A percentile compares a stretch with the other conserved stretches of the same genome.
Conservation (phyloP, 495 filamentous ascomycete species). For the Recurvomyces mirabilis region DNA sequence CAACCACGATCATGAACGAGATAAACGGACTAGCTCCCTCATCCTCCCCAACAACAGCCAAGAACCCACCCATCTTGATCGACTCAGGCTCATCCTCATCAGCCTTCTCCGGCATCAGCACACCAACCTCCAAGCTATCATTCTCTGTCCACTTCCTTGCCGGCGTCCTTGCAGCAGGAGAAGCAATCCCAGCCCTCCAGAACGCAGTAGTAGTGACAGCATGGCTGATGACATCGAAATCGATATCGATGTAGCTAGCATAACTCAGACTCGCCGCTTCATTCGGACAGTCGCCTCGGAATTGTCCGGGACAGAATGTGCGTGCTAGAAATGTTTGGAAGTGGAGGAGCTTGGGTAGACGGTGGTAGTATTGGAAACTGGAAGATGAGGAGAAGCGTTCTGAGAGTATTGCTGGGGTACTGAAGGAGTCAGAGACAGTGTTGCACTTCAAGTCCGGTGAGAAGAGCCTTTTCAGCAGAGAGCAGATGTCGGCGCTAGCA, state of each 20-base stretch:
- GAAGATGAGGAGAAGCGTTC: constrained; percentile 56
- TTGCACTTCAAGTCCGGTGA: constrained; percentile 37
- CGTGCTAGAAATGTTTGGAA: constrained; percentile 48
- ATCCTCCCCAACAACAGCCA: constrained; percentile 70
- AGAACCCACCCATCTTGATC: constrained; percentile 63
- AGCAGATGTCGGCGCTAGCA: constrained; percentile 34
- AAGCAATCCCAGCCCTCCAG: constrained; percentile 35
- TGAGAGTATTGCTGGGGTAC: constrained; percentile 45
- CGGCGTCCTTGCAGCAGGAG: constrained; percentile 27
- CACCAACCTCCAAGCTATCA: constrained; percentile 62
- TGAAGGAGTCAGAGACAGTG: constrained; percentile 47
- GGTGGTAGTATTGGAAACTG: constrained; percentile 56
- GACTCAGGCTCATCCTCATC: constrained; percentile 57
- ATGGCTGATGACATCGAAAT: constrained; percentile 62
- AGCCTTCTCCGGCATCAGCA: constrained; percentile 58
- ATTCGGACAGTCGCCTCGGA: constrained; percentile 28
- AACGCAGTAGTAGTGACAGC: constrained; percentile 50
- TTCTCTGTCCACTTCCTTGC: constrained; percentile 41
- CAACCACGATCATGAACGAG: too few relatives aligned
- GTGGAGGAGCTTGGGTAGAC: constrained; percentile 43
- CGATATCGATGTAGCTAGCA: constrained; percentile 61
- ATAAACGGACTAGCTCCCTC: constrained; percentile 49
- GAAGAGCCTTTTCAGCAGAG: constrained; percentile 50
- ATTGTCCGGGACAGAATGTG: constrained; percentile 39
- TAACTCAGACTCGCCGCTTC: constrained; percentile 32